Evolutionary conservation across 441 rosid species (phyloP), one percentile per base, ranked within the genome.

Genomic region (Populus hybrid): DNA sequence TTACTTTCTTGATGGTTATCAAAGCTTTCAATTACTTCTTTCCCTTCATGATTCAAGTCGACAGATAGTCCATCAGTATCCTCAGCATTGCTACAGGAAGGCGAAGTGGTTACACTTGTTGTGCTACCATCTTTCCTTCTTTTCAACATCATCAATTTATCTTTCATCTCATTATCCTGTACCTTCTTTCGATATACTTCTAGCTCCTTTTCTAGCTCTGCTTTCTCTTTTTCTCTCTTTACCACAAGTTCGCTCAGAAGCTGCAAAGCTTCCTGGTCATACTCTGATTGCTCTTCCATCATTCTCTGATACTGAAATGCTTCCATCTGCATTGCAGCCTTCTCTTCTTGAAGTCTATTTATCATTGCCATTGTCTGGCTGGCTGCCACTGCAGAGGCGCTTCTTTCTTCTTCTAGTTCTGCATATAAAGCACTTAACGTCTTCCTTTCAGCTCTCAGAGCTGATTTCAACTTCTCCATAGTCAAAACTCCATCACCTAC

Each of bases 291-390:
- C 76, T 95, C 99, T 70, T 95, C 99, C 99, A 95, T 95, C 98
- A 95, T 94, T 76, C 99, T 86, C 81, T 95, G 97, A 35, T 95
- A 95, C 84, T 95, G 99, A 82, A 92, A 81, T 21, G 98, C 99
- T 80, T 95, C 99, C 99, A 95, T 95, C 90, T 94, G 98, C 97
- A 94, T 89, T 9, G 97, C 97, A 0, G 99, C 97, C 80, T 92
- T 95, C 88, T 95, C 98, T 78, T 92, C 99, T 71, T 95, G 99
- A 66, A 95, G 91, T 79, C 98, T 83, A 67, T 92, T 95, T 74
- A 95, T 95, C 99, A 95, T 95, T 1, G 98, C 99, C 99, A 95
- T 95, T 14, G 99, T 92, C 75, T 95, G 94, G 82, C 82, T 92
- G 0, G 99, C 91, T 0, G 99, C 98, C 26, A 90, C 85, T 0